These are phyloP conservation scores for Pelargonium cotyledonis DNA, from an alignment of 441 rosid species.

Conservation along the genomic window DNA sequence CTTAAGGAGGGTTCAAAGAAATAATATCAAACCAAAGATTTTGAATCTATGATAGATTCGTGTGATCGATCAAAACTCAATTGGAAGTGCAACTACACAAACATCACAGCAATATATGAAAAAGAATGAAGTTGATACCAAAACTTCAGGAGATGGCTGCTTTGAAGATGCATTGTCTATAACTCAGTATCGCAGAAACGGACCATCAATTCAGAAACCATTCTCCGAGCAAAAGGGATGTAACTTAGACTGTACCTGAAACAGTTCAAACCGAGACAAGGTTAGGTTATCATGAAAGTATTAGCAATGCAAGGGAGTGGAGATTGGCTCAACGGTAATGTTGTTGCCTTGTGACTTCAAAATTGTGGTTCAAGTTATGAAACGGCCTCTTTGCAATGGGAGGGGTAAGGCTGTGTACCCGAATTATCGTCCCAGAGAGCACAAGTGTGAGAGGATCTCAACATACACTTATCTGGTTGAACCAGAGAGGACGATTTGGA, in stretches of 20 bases:
- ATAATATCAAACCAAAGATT: no score
- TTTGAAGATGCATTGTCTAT: slow-evolving; percentile 21
- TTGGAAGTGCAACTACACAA: neutral
- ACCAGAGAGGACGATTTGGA: neutral
- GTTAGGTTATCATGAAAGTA: neutral
- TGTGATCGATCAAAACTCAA: no score
- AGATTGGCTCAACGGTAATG: neutral
- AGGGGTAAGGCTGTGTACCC: no score
- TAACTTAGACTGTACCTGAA: slow-evolving; percentile 91
- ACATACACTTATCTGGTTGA: slow-evolving; percentile 1
- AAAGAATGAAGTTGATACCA: neutral
- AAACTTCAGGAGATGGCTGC: slow-evolving; percentile 4
- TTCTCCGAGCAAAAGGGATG: slow-evolving; percentile 77
- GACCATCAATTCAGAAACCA: slow-evolving; percentile 71
- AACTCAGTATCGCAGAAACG: slow-evolving; percentile 78
- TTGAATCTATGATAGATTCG: no score
- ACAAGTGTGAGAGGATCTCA: neutral
- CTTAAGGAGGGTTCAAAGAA: no score
- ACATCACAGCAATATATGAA: neutral
- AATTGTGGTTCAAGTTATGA: no score
- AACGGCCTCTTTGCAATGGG: no score
- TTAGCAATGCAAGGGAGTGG: neutral
- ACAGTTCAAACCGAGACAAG: slow-evolving; percentile 19
- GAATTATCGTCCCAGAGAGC: no score
- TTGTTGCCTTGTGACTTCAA: no score